These are phyloP conservation scores for Capronia americana DNA, from an alignment of 2,329 filamentous ascomycete genomes.

Conservation along the genomic window DNA sequence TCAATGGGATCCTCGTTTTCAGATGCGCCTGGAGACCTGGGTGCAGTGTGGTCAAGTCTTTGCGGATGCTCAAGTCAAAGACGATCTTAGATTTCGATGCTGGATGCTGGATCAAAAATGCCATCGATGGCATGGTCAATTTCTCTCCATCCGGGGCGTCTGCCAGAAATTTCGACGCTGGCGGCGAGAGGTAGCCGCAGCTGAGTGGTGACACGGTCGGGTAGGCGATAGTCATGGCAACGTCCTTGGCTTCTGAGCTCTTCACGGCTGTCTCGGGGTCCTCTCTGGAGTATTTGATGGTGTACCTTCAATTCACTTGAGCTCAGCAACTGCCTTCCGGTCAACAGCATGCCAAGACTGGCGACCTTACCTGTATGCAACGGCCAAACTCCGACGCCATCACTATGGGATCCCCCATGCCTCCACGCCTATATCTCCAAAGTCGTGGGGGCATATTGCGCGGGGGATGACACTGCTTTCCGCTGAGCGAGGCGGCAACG, in stretches of 20 bases:
- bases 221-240: constrained; percentile 17
- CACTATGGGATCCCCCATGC: background rate
- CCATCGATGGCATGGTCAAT: constrained; percentile 41
- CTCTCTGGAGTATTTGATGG: constrained; percentile 2
- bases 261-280: background rate
- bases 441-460: constrained; percentile 15
- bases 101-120: constrained; percentile 42
- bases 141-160: constrained; percentile 22
- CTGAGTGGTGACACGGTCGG: constrained; percentile 22
- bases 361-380: background rate
- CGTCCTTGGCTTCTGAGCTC: background rate
- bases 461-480: background rate
- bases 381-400: constrained; percentile 18
- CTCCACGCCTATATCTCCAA: constrained; percentile 3
- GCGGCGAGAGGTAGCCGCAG: constrained; percentile 22
- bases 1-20: constrained; percentile 53
- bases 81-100: constrained; percentile 45
- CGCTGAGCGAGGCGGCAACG: background rate
- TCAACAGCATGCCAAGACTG: background rate
- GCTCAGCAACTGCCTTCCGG: background rate
- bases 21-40: constrained; percentile 54
- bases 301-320: background rate
- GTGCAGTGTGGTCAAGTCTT: constrained; percentile 53
- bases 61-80: constrained; percentile 62
- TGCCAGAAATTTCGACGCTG: constrained; percentile 21